These are phyloP conservation scores for Mesembryanthemum crystallinum DNA, from an alignment of 148 eudicot genomes.

Conservation along the genomic window DNA sequence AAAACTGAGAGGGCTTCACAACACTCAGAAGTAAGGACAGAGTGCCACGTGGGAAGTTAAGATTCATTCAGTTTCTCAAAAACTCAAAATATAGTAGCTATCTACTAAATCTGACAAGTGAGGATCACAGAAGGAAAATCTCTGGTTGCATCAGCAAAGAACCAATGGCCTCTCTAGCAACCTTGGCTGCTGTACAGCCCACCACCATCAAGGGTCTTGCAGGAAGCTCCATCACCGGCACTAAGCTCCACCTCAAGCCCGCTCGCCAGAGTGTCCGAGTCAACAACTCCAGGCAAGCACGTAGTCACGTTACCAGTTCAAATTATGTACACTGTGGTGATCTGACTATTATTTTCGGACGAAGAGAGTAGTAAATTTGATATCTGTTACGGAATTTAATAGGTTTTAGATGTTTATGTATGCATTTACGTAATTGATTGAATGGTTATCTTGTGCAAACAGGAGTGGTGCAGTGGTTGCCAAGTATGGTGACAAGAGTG, in stretches of 20 bases:
- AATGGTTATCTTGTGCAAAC: neutral
- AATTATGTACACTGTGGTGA: no score
- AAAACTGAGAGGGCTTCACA: slow-evolving; percentile 31
- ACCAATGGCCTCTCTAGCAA: slow-evolving; percentile 82
- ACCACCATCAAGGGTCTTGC: slow-evolving; percentile 68
- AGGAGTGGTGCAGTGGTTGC: slow-evolving; percentile 81
- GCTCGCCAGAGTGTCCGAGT: slow-evolving; percentile 37
- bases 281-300: slow-evolving; percentile 44
- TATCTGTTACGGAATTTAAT: no score
- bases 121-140: neutral
- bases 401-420: no score
- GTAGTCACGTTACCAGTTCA: no score
- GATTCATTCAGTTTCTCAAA: slow-evolving; percentile 33
- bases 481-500: slow-evolving; percentile 94
- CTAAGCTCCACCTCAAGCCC: slow-evolving; percentile 63
- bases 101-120: slow-evolving; percentile 12
- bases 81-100: slow-evolving; percentile 10
- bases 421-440: no score
- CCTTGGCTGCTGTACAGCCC: slow-evolving; percentile 67
- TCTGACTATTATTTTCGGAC: no score
- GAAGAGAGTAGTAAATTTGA: no score
- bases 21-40: slow-evolving; percentile 22
- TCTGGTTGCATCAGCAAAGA: neutral
- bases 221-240: slow-evolving; percentile 82
- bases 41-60: slow-evolving; percentile 50